Evolutionary conservation across 108 stramenopile species (phyloP).

Genomic region (Cyclotella atomus): DNA sequence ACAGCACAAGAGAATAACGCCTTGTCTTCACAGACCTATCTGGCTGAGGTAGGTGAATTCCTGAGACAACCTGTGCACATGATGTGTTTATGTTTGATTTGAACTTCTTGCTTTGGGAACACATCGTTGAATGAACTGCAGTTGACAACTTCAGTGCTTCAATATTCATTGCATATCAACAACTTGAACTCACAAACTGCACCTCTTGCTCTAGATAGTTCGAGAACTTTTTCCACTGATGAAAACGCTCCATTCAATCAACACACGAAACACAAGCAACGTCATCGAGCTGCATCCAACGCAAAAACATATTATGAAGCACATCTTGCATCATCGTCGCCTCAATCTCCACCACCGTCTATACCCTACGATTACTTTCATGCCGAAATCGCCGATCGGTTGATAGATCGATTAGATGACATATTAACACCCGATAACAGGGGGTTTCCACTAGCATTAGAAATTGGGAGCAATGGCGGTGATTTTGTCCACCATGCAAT

Average conservation of each 20-base stretch:
- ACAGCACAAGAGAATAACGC: too few species aligned
- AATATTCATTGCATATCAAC: too few species aligned
- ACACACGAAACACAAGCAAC: conserved; percentile 66
- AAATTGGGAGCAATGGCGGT: conserved; percentile 71
- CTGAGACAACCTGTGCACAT: too few species aligned
- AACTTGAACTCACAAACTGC: not conserved
- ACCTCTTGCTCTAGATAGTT: not conserved
- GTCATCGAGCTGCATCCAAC: conserved; percentile 60
- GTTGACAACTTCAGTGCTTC: too few species aligned
- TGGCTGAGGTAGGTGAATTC: too few species aligned
- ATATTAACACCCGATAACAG: conserved; percentile 61
- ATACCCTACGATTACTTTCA: conserved; percentile 81
- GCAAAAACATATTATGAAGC: conserved; percentile 24
- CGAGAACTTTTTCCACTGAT: not conserved
- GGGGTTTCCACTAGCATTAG: conserved; percentile 81
- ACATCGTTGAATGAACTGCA: too few species aligned
- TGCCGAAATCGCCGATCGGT: conserved; percentile 69
- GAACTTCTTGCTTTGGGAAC: too few species aligned
- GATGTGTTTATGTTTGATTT: too few species aligned
- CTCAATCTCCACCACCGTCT: not conserved
- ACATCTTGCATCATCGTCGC: not conserved
- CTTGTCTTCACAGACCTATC: too few species aligned
- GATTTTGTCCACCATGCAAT: conserved; percentile 68
- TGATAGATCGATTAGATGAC: conserved; percentile 89
- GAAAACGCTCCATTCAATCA: conserved; percentile 70